Evolutionary conservation across 306 rosid genomes (phyloP), one percentile per base, ranked within the genome.

Genomic region (Glycine tomentella): DNA sequence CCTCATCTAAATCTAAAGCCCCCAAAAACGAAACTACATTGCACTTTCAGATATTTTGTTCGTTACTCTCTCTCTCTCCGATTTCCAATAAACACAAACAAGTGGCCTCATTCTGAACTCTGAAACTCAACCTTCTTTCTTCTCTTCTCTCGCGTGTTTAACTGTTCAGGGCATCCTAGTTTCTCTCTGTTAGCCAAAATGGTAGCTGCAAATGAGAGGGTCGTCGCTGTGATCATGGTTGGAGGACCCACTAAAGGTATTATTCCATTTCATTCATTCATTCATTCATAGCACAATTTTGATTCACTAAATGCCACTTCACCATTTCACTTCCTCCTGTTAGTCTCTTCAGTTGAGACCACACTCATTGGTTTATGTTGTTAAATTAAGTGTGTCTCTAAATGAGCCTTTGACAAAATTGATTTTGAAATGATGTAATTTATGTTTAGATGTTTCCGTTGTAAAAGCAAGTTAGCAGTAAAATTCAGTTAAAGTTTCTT

Each of bases 161-260:
- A 14, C 70, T 63, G 17, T 63, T 38, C 9, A 13, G 49, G 7
- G 31, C 31, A 16, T 68, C 66, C 0, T 12, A 33, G 9, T 15
- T 76, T 76, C 72, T 49, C 34, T 50, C 56, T 5, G 45, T 59
- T 40, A 4, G 59, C 59, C 68, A 81, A 56, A 0, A 92, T 93
- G 99, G 92, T 88, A 46, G 82, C 80, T 87, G 31, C 92, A 72
- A 92, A 91, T 48, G 95, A 91, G 80, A 90, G 85, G 61, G 97
- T 88, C 12, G 97, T 95, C 7, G 97, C 98, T 77, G 98, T 95
- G 78, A 93, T 95, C 81, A 95, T 95, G 99, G 99, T 95, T 51
- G 98, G 98, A 48, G 99, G 99, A 31, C 99, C 99, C 16, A 95
- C 97, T 16, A 95, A 95, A 92, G 99, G 98, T 70, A 48, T 36